Evolutionary conservation across 345 rosid genomes (phyloP), one percentile per base, ranked within the genome.

Genomic region (Barbarea vulgaris): DNA sequence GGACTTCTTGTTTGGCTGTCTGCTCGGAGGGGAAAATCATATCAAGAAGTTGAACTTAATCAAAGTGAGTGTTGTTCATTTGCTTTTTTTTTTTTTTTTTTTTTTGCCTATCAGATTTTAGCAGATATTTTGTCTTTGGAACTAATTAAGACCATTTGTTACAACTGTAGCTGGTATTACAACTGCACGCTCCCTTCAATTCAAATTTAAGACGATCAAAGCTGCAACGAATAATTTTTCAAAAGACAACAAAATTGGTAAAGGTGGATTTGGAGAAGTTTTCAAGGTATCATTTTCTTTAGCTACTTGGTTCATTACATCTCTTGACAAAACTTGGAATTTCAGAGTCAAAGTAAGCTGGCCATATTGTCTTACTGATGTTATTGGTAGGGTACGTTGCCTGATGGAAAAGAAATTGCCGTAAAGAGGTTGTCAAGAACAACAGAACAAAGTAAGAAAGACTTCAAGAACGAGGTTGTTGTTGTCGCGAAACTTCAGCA

Each of bases 381-480:
- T 12, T 1, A 37, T 57, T 57, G 17, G 63, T 31, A 57, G 63
- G 63, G 63, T 31, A 2, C 0, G 4, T n/a, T 58, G 3, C 42
- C 24, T 17, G 3, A 58, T 12, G 44, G 64, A n/a, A 34, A 27
- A 11, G 64, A 59, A 6, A 25, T 59, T 34, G 64, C 64, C 0
- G 46, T 59, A 17, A 59, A 59, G 28, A 34, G 64, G 46, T 25
- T 59, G 0, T 59, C 64, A 0, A 59, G 5, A 34, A 19, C 64
- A 59, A 19, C 64, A 6, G 3, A 3, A 11, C 46, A 59, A 59
- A 46, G 64, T 0, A 46, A n/a, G 33, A n/a, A 3, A 12, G 64
- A 59, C 28, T 59, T 59, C 46, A 59, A 34, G 28, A 59, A 59
- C 1, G 64, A 59, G 46, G 64, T 11, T 57, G 42, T 17, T n/a